Conservation (phyloP, 2,329 filamentous ascomycete species). For the Ceratocystis destructans region DNA sequence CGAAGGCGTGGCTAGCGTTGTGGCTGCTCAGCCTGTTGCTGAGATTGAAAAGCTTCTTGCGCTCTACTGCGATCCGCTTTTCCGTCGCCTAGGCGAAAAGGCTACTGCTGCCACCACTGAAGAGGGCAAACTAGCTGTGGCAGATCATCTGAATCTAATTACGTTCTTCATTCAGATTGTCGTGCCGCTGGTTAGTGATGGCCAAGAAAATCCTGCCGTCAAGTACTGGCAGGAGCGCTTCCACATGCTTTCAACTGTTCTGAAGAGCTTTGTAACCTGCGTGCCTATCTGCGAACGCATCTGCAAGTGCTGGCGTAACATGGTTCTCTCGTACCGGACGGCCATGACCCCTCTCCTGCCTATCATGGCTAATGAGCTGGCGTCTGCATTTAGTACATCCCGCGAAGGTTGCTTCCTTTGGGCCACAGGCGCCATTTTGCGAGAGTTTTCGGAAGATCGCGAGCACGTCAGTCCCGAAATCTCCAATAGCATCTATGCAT, state of each 20-base stretch:
- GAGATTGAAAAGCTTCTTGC: slow-evolving; percentile 79
- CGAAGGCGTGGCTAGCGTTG: slow-evolving; percentile 83
- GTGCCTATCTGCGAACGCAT: slow-evolving; percentile 84
- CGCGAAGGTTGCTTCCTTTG: slow-evolving; percentile 96
- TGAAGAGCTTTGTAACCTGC: slow-evolving; percentile 76
- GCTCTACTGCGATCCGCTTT: slow-evolving; percentile 82
- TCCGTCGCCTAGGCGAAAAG: slow-evolving; percentile 71
- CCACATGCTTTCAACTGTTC: slow-evolving; percentile 69
- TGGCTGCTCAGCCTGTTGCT: slow-evolving; percentile 67
- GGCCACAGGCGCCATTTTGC: slow-evolving; percentile 87
- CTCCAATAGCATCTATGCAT: slow-evolving; percentile 76
- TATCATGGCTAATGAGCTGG: slow-evolving; percentile 75
- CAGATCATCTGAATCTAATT: slow-evolving; percentile 83
- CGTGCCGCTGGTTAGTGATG: slow-evolving; percentile 58
- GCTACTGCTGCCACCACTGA: slow-evolving; percentile 77
- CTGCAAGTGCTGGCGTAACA: slow-evolving; percentile 90
- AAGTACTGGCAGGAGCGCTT: slow-evolving; percentile 95
- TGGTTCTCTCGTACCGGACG: slow-evolving; percentile 90
- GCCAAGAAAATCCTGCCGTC: slow-evolving; percentile 74
- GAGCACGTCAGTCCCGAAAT: slow-evolving; percentile 73
- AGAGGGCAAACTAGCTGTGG: slow-evolving; percentile 69
- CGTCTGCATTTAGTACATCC: slow-evolving; percentile 69
- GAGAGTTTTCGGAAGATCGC: slow-evolving; percentile 85
- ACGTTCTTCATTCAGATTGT: slow-evolving; percentile 75
- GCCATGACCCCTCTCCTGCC: slow-evolving; percentile 76